These are phyloP conservation scores for Fraxinus greggii DNA, from an alignment of 305 asterid species.

Conservation along the genomic window DNA sequence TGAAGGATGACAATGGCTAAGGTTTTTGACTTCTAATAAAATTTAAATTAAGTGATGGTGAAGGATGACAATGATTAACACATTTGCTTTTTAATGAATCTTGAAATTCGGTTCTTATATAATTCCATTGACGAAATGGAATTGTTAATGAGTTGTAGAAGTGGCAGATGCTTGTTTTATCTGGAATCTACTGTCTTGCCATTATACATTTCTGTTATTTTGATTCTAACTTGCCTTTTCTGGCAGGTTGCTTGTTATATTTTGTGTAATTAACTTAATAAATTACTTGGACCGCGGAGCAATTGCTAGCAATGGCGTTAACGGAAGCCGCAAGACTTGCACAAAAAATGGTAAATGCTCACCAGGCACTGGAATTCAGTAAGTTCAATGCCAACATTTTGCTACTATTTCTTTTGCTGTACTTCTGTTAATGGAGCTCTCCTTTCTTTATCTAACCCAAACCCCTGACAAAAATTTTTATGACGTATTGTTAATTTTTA, in stretches of 20 bases:
- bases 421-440: not conserved
- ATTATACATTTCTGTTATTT: slow-evolving; percentile 4
- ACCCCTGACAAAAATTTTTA: not conserved
- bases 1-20: not conserved
- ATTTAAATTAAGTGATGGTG: not conserved
- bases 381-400: slow-evolving; percentile 31
- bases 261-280: slow-evolving; percentile 68
- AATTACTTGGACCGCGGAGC: slow-evolving; percentile 86
- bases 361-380: slow-evolving; percentile 89
- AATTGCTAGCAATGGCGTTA: slow-evolving; percentile 90
- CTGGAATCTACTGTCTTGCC: not conserved
- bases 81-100: not conserved
- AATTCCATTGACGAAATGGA: not conserved
- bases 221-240: not conserved
- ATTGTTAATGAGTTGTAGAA: not conserved
- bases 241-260: slow-evolving; percentile 73
- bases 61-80: slow-evolving; percentile 12
- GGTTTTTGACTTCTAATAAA: not conserved
- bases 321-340: slow-evolving; percentile 68
- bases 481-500: not conserved
- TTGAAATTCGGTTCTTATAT: not conserved
- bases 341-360: slow-evolving; percentile 54
- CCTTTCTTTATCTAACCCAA: not conserved
- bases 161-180: not conserved
- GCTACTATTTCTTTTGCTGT: not conserved